Percentiles rank a stretch among this genome's conserved stretches.
These are phyloP conservation scores for Cinchona pubescens DNA, from an alignment of 257 asterid genomes.

Conservation along the genomic window DNA sequence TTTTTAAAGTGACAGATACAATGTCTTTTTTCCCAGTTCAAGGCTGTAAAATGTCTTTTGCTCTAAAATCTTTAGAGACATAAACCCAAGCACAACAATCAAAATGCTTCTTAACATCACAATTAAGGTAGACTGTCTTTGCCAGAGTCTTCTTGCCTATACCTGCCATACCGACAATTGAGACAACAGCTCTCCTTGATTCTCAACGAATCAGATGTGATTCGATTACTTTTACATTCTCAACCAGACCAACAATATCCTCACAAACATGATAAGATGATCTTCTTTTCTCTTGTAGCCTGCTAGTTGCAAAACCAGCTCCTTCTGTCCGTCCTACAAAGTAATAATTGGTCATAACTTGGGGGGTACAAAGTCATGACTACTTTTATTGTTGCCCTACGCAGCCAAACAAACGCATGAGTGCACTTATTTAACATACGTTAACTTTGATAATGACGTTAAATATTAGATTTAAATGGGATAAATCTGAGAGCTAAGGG, in stretches of 20 bases:
- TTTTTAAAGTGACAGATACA: too few relatives aligned
- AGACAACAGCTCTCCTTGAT: conserved; percentile 13
- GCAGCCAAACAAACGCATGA: too few relatives aligned
- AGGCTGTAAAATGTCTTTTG: conserved; percentile 7
- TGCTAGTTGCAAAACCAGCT: conserved; percentile 1
- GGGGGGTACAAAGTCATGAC: too few relatives aligned
- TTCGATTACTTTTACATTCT: background rate
- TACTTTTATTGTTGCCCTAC: too few relatives aligned
- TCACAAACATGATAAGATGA: conserved; percentile 1
- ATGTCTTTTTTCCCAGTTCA: conserved; percentile 1
- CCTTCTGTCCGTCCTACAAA: background rate
- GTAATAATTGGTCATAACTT: too few relatives aligned
- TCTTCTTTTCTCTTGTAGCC: conserved; percentile 15
- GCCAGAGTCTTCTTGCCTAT: conserved; percentile 21
- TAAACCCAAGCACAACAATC: conserved; percentile 14
- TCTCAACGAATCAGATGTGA: conserved; percentile 10
- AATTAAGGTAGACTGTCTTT: conserved; percentile 3
- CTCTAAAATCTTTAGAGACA: conserved; percentile 20
- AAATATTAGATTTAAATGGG: too few relatives aligned
- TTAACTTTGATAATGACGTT: too few relatives aligned
- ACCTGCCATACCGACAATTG: conserved; percentile 23
- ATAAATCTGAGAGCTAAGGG: too few relatives aligned
- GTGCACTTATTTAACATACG: too few relatives aligned
- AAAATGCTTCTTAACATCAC: conserved; percentile 9
- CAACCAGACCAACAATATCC: conserved; percentile 15